Base-by-base conservation (phyloP, 805 yeast species). In the Kazachstania africana region DNA sequence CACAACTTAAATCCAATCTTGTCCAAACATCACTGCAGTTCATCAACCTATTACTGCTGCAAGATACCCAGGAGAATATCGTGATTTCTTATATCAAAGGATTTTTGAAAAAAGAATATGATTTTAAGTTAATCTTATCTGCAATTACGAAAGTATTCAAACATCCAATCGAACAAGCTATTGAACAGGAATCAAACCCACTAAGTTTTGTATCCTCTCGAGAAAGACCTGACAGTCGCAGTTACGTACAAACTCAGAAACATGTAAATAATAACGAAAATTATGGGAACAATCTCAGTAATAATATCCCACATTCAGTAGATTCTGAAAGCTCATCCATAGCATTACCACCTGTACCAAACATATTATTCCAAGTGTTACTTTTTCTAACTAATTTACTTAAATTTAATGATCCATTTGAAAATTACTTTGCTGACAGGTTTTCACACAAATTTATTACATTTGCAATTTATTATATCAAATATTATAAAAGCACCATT, bases 381-480 rank as follows among this genome's bases (percentile, higher is more conserved):
- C 65, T 78, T 48, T 48, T 87, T 6, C 42, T 80, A 12, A 82
- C 94, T 81, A n/a, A n/a, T n/a, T n/a, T n/a, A n/a, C n/a, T n/a
- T n/a, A n/a, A n/a, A 47, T 75, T 84, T 43, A 88, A 88, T 55
- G 63, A 62, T 36, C 55, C 54, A 29, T 75, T 78, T 44, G 65
- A 65, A 36, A 45, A 48, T 12, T 57, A 63, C 31, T 55, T 73
- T 19, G 53, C 65, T 3, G 62, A 64, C 10, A 60, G 64, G 27
- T 63, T 64, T 38, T 68, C 75, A 2, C 60, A 66, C 19, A 78
- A 77, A 41, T 51, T 80, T 25, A 51, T 70, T 26, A 57, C 79
- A 0, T 53, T 68, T 2, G 53, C 80, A 13, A 45, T 75, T 6
- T 80, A 68, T 50, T 71, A 79, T 50, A 60, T 82, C 29, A 59